A percentile compares a stretch with the other conserved stretches of the same genome.
Conservation (phyloP, 768 basidiomycete genomes). For the Chiua virens region DNA sequence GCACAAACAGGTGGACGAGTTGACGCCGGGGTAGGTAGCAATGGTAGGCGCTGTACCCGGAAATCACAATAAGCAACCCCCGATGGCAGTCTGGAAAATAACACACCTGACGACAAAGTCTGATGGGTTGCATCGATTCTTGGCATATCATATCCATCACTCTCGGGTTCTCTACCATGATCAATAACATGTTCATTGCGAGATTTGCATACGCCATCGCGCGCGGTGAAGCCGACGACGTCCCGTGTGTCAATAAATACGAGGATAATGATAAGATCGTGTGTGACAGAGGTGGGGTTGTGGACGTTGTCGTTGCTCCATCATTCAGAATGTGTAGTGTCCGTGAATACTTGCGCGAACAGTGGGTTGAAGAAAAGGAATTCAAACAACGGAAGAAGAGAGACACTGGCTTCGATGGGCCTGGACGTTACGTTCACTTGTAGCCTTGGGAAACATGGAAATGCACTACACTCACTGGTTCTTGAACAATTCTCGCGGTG, state of each 20-base stretch:
- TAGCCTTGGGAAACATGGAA: neutral
- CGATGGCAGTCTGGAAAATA: neutral
- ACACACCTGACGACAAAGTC: slow-evolving; percentile 64
- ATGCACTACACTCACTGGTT: slow-evolving; percentile 43
- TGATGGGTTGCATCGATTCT: slow-evolving; percentile 41
- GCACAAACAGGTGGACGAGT: slow-evolving; percentile 53
- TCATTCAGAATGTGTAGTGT: slow-evolving; percentile 32
- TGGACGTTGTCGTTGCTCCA: slow-evolving; percentile 20
- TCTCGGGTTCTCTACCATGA: slow-evolving; percentile 48
- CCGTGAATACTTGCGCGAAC: slow-evolving; percentile 50
- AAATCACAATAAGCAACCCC: neutral
- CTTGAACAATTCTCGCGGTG: slow-evolving; percentile 55
- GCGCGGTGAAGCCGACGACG: slow-evolving; percentile 56
- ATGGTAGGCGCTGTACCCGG: slow-evolving; percentile 47
- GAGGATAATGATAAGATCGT: slow-evolving; percentile 59
- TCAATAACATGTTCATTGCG: slow-evolving; percentile 51
- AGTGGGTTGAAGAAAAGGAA: slow-evolving; percentile 50
- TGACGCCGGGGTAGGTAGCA: slow-evolving; percentile 41
- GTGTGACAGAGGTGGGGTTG: slow-evolving; percentile 40
- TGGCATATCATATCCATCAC: slow-evolving; percentile 48
- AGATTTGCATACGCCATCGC: slow-evolving; percentile 64
- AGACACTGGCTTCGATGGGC: slow-evolving; percentile 59
- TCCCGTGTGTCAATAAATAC: slow-evolving; percentile 67
- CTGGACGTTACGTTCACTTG: slow-evolving; percentile 33
- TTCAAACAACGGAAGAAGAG: slow-evolving; percentile 62